phyloP scores from a whole-genome alignment of 2,329 filamentous ascomycete genomes.

The Fusarium fujikuroi region DNA sequence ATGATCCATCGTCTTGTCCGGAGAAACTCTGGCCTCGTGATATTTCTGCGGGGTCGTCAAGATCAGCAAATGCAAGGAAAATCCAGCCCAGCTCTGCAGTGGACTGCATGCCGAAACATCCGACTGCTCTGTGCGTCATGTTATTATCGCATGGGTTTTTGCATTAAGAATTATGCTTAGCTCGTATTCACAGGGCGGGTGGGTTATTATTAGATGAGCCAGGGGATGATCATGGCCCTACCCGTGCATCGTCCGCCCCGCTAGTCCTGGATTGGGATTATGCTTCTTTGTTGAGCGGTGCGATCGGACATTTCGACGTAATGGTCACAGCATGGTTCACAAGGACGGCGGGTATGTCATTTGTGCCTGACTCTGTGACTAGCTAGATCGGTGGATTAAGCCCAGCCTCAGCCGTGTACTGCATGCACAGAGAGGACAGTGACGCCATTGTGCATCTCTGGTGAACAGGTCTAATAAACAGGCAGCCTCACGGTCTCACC shows the following conservation, averaged over 20 bases:
- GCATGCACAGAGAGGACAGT: background rate
- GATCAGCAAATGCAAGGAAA: background rate
- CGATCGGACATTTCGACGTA: background rate
- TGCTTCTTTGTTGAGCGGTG: background rate
- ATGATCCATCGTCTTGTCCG: background rate
- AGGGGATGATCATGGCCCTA: conserved; percentile 1
- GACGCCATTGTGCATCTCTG: background rate
- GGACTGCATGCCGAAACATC: background rate
- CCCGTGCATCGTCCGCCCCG: background rate
- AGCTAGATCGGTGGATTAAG: background rate
- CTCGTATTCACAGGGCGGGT: background rate
- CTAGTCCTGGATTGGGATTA: background rate
- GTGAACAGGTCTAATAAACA: background rate
- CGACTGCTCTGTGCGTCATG: background rate
- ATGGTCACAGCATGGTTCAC: background rate
- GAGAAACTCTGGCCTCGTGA: conserved; percentile 6
- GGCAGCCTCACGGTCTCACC: background rate
- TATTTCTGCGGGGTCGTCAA: background rate
- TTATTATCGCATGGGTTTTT: background rate
- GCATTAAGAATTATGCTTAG: conserved; percentile 4
- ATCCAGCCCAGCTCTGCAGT: background rate
- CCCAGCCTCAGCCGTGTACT: background rate
- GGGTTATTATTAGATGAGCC: conserved; percentile 6
- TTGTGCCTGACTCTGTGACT: background rate
- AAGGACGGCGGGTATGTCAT: background rate